Base-by-base conservation (phyloP, 1,139 yeast species). In the Suhomyces maxii region DNA sequence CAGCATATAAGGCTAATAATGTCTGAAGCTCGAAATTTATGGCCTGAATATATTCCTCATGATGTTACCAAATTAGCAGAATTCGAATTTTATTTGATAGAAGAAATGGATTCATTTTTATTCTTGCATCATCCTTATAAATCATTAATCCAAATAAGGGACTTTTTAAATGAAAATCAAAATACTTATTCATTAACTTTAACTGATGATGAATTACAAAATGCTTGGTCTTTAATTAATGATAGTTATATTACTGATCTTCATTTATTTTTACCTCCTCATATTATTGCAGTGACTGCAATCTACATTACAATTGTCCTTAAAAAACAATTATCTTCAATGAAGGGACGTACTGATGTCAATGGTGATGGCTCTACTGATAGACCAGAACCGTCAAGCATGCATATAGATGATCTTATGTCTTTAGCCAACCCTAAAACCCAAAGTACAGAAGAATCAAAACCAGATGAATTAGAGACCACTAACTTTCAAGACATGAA, bases 21-120 rank as follows among this genome's bases (percentile, higher is more conserved):
- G 23, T 77, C 84, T 28, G 98, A 93, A 60, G 95, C 98, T 2
- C 72, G 97, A 42, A 86, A 86, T 39, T 67, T 89, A 41, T 93
- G 99, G 98, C 97, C 98, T 0, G 97, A 91, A 59, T 89, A 84
- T 60, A 85, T 93, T 32, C 95, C 97, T 0, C 90, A 88, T 47
- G 99, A 93, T 62, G 82, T 91, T 23, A 86, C 96, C 35, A 89
- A 88, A 59, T 75, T 93, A n/a, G 97, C 98, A 0, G 99, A 93
- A 61, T 89, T 95, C 68, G 99, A 93, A 67, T 93, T 93, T 63
- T 93, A 93, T 61, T 65, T 93, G 42, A 85, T 93, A 34, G 97
- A 90, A 60, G 98, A 91, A 63, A 76, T 93, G 69, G 89, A 89
- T 49, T 81, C 90, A 53, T 89, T 80, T 58, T 67, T 93, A 52